These are phyloP conservation scores for Penicillium parvum DNA, from an alignment of 495 filamentous ascomycete species.

Conservation along the genomic window DNA sequence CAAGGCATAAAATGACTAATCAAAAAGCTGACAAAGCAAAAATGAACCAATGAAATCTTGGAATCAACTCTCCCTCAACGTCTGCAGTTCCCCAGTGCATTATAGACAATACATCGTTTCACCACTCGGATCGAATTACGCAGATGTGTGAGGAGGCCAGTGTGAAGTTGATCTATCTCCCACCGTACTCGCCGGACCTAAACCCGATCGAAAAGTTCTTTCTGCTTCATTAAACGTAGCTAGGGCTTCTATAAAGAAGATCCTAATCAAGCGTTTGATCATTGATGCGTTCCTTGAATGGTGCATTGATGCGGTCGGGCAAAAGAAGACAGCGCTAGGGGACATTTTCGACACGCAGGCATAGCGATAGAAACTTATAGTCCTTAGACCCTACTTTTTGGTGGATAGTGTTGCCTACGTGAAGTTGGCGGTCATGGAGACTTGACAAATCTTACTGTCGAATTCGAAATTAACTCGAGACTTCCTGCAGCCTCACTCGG, in stretches of 20 bases:
- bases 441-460: no score
- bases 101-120: not conserved
- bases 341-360: conserved; percentile 3
- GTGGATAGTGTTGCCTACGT: no score
- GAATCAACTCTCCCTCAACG: no score
- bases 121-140: not conserved
- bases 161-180: conserved; percentile 27
- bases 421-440: no score
- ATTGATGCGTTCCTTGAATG: conserved; percentile 6
- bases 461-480: no score
- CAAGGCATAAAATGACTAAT: no score
- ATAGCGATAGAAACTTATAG: not conserved
- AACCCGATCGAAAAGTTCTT: conserved; percentile 19
- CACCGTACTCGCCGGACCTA: conserved; percentile 16
- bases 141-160: conserved; percentile 8
- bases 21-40: no score
- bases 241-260: conserved; percentile 3
- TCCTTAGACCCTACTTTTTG: no score
- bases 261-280: not conserved
- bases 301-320: conserved; percentile 3
- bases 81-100: no score
- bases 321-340: conserved; percentile 6
- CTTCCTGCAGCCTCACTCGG: no score
- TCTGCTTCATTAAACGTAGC: conserved; percentile 6
- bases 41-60: no score